These are phyloP conservation scores for Dacryopinax primogenitus DNA, from an alignment of 768 basidiomycete genomes.

Conservation along the genomic window DNA sequence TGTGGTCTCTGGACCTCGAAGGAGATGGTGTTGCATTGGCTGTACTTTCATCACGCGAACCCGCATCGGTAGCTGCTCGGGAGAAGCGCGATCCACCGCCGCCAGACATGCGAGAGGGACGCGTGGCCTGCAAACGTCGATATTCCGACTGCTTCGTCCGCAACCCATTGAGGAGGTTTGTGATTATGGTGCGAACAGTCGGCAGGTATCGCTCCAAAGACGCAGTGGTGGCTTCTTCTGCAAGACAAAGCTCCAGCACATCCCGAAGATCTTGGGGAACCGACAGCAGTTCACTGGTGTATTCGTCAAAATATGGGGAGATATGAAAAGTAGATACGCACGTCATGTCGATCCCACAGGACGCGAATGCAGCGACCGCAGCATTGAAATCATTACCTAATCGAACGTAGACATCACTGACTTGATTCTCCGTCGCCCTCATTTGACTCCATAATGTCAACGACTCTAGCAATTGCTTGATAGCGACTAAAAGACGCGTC, in stretches of 20 bases:
- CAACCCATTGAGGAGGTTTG: constrained; percentile 82
- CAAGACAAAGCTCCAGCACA: constrained; percentile 80
- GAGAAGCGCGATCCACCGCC: constrained; percentile 11
- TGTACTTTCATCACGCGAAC: not conserved
- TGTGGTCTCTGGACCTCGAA: not conserved
- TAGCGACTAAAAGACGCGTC: constrained; percentile 82
- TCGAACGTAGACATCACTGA: constrained; percentile 94
- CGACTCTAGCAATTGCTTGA: constrained; percentile 85
- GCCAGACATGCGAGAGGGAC: constrained; percentile 41
- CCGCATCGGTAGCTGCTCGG: not conserved
- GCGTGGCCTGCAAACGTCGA: constrained; percentile 45
- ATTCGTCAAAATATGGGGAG: not conserved
- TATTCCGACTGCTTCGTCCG: constrained; percentile 83
- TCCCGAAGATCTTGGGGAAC: constrained; percentile 82
- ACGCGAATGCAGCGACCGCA: constrained; percentile 76
- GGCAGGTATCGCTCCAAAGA: constrained; percentile 85
- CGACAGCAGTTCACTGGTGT: constrained; percentile 60
- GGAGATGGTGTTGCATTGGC: not conserved
- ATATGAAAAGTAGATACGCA: constrained; percentile 34
- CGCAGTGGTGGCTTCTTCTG: constrained; percentile 75
- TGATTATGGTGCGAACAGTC: constrained; percentile 82
- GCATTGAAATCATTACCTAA: constrained; percentile 96
- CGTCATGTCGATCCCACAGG: constrained; percentile 82
- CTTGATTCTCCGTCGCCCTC: constrained; percentile 58
- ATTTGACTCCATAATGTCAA: constrained; percentile 72